Conservation (phyloP, 2,329 filamentous ascomycete genomes). For the Drechslera avenae region DNA sequence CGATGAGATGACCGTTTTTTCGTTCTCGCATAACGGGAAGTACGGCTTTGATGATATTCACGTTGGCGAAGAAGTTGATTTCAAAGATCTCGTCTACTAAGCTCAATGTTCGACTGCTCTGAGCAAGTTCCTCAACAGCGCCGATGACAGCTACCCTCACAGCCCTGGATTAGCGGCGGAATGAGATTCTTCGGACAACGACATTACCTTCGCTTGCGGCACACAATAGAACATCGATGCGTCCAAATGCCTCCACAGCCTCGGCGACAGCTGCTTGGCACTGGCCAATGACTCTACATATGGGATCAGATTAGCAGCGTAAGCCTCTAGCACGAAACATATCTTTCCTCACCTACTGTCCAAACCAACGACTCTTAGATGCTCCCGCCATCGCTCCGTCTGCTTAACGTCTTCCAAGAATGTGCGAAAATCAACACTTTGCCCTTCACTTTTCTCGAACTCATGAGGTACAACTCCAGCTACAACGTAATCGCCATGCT, state of each 20-base stretch:
- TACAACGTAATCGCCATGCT: conserved; percentile 90
- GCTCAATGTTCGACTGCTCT: conserved; percentile 72
- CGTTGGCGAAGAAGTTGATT: conserved; percentile 89
- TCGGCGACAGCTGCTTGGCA: conserved; percentile 88
- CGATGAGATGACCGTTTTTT: conserved; percentile 85
- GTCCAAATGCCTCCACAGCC: conserved; percentile 80
- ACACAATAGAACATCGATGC: conserved; percentile 87
- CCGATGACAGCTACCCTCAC: conserved; percentile 73
- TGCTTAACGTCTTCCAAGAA: conserved; percentile 73
- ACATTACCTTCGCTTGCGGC: conserved; percentile 79
- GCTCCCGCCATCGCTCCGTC: conserved; percentile 78
- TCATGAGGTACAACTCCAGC: conserved; percentile 80
- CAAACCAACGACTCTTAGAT: conserved; percentile 67
- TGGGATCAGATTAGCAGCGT: not conserved
- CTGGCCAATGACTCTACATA: conserved; percentile 63
- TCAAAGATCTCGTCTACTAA: conserved; percentile 92
- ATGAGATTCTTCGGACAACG: not conserved
- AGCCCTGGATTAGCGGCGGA: not conserved
- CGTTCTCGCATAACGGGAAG: conserved; percentile 80
- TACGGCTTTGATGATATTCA: conserved; percentile 91
- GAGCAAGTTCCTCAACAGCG: conserved; percentile 86
- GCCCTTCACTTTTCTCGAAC: conserved; percentile 70
- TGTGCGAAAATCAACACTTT: conserved; percentile 78
- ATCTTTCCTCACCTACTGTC: conserved; percentile 56
- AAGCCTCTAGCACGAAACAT: conserved; percentile 15